Base-by-base conservation (phyloP, 148 eudicot species). In the Chenopodium quinoa region DNA sequence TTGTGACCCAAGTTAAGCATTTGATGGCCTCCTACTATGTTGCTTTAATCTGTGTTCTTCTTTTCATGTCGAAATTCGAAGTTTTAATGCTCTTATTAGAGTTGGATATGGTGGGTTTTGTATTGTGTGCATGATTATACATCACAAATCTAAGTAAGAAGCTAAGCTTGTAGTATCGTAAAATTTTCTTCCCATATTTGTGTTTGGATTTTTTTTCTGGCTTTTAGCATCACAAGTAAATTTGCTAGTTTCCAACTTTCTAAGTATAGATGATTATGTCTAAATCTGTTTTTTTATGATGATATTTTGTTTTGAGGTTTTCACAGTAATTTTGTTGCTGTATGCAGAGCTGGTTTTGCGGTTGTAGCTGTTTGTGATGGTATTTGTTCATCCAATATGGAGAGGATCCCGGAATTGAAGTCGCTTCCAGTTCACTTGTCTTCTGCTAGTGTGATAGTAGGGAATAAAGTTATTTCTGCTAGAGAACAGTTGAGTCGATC, bases 381-480 rank as follows among this genome's bases (percentile, higher is more conserved):
- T 87, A 67, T 89, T 84, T 86, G 79, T 75, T 80, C 72, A 84
- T 77, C 66, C 23, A 66, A 75, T 56, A 93, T 94, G 98, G 91
- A 91, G 82, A 94, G 91, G 80, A 79, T 86, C 63, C 88, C 88
- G 25, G 85, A 88, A 76, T 79, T 84, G 79, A 90, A 86, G 80
- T 79, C 75, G 44, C 76, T 83, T 70, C 88, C 90, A 27, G 84
- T 82, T 71, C 84, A 86, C 31, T 75, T 88, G 48, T 84, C 89
- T 73, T 64, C 88, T 79, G 69, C 81, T 3, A 75, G 78, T 71
- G 88, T 86, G 54, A 73, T 85, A 52, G 71, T 87, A n/a, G 87
- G 80, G 46, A 81, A 87, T 52, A 80, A 80, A 64, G 81, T 84
- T 19, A 80, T 78, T 77, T 77, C 83, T n/a, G 76, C 78, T 19